Percentiles rank a stretch among this genome's conserved stretches.
Evolutionary conservation across 208 protist species (phyloP).

Genomic region (Angomonas ambiguus): DNA sequence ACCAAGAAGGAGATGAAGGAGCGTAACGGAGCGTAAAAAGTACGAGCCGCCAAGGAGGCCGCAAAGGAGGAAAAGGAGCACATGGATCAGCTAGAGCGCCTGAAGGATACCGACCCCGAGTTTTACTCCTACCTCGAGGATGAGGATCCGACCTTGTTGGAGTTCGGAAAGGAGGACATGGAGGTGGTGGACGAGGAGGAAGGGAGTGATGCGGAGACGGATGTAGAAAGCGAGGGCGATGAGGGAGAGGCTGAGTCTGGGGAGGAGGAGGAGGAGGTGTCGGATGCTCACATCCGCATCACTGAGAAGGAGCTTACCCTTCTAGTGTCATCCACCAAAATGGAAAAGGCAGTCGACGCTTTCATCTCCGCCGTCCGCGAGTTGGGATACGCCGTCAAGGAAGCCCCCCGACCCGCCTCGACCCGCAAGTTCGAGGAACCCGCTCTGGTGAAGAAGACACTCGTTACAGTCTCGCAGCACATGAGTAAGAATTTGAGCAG

Average conservation of each 20-base stretch:
- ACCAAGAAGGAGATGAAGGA: constrained; percentile 87
- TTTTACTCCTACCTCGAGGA: constrained; percentile 90
- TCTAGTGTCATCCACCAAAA: constrained; percentile 32
- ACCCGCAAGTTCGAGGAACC: constrained; percentile 87
- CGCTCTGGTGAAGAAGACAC: constrained; percentile 78
- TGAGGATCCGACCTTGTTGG: constrained; percentile 81
- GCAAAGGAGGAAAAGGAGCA: constrained; percentile 83
- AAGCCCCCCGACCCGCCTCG: constrained; percentile 53
- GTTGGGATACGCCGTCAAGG: constrained; percentile 68
- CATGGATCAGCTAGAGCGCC: constrained; percentile 78
- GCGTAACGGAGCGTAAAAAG: constrained; percentile 70
- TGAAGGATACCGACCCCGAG: constrained; percentile 87
- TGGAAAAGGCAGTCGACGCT: constrained; percentile 61
- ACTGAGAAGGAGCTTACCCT: constrained; percentile 47
- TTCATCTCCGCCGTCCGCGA: constrained; percentile 80
- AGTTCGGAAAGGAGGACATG: constrained; percentile 83
- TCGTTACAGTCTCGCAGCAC: constrained; percentile 64
- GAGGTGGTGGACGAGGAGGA: constrained; percentile 69
- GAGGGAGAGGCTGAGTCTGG: constrained; percentile 29
- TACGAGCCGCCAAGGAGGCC: constrained; percentile 56
- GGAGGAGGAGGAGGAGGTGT: constrained; percentile 18
- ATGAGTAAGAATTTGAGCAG: constrained; percentile 52
- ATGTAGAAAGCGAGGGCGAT: constrained; percentile 63
- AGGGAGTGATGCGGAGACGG: constrained; percentile 73
- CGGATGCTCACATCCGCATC: constrained; percentile 32